A percentile compares a stretch with the other conserved stretches of the same genome.
phyloP scores from a whole-genome alignment of 768 basidiomycete genomes.

The Russula sp. region DNA sequence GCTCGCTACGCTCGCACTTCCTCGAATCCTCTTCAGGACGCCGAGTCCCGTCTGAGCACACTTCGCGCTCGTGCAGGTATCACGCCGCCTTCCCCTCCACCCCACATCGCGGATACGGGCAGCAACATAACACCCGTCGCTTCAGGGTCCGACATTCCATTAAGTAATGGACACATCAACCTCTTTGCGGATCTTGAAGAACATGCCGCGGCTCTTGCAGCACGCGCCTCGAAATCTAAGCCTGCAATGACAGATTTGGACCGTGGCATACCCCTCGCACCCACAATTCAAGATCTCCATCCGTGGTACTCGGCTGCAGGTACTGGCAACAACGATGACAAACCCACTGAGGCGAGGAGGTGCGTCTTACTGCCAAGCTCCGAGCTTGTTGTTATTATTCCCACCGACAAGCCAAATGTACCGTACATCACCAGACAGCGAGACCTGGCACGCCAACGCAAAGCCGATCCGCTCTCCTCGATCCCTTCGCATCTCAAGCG shows the following conservation, averaged over 20 bases:
- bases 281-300: slow-evolving; percentile 69
- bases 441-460: slow-evolving; percentile 59
- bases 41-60: slow-evolving; percentile 70
- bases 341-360: slow-evolving; percentile 33
- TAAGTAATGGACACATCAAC: slow-evolving; percentile 69
- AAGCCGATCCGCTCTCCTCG: slow-evolving; percentile 69
- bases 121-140: slow-evolving; percentile 32
- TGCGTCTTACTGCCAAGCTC: slow-evolving; percentile 15
- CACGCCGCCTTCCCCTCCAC: slow-evolving; percentile 14
- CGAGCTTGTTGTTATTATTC: neutral
- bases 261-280: slow-evolving; percentile 70
- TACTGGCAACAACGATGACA: slow-evolving; percentile 27
- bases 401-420: neutral
- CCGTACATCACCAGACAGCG: slow-evolving; percentile 45
- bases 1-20: neutral
- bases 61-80: slow-evolving; percentile 61
- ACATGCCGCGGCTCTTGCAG: slow-evolving; percentile 47
- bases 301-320: slow-evolving; percentile 62
- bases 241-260: slow-evolving; percentile 49
- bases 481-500: slow-evolving; percentile 64
- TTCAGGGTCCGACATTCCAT: slow-evolving; percentile 31
- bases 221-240: slow-evolving; percentile 45
- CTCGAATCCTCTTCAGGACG: slow-evolving; percentile 49
- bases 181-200: slow-evolving; percentile 79
- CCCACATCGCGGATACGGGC: neutral